Evolutionary conservation across 2,329 filamentous ascomycete species (phyloP), one percentile per base, ranked within the genome.

Genomic region (Talaromyces amestolkiae): DNA sequence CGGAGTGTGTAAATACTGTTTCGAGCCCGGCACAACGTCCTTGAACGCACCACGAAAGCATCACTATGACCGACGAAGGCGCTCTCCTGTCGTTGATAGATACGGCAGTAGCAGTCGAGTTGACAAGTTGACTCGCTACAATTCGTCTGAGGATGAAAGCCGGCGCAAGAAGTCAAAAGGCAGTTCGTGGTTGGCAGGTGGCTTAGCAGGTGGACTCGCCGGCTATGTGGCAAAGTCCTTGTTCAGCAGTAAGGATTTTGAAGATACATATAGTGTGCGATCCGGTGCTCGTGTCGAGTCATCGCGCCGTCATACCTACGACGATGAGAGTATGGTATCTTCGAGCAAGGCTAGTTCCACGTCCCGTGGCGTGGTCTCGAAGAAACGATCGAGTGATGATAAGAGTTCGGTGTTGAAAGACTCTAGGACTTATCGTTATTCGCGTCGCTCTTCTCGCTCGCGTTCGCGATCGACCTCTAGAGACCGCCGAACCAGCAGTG

Each of bases 1-100:
- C 69, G 87, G 87, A 24, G 84, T 89, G 2, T 89, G 87, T 77
- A 86, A 83, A 68, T 79, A 87, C 69, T 89, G 87, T 73, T 89
- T 89, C 70, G 86, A 88, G 66, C 86, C 87, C 7, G 80, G 83
- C 9, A 84, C 83, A 17, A 83, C 80, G 3, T 81, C 84, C 3
- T 73, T 77, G 66, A 82, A 88, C 72, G 87, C 86, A 0, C 87
- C 87, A 6, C 81, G 87, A 61, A 85, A 84, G 68, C 87, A 89
- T 71, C 78, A 87, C 69, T 86, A 86, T 71, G 76, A 81, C 65
- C 69, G 73, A 3, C 71, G 72, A 51, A 75, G 83, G 68, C 76
- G 66, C 15, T 68, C 66, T 22, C 63, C 79, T 54, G 84, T 82
- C 2, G 76, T 77, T 64, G 83, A 85, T 67, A 77, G 78, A 51